These are phyloP conservation scores for Henckelia pumila DNA, from an alignment of 257 asterid species.

Conservation along the genomic window DNA sequence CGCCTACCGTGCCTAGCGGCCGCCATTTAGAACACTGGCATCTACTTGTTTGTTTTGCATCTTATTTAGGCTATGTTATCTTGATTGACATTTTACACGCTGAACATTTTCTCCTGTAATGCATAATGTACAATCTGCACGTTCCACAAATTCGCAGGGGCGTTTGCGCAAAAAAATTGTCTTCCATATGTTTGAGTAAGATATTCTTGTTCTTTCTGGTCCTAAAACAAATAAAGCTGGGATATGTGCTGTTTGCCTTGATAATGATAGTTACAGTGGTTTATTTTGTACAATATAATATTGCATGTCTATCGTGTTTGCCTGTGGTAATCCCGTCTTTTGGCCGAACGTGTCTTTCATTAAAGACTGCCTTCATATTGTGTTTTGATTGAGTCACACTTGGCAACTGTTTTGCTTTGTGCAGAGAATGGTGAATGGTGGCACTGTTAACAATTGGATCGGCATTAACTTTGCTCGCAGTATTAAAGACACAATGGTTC, in stretches of 20 bases:
- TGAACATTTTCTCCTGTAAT: not conserved
- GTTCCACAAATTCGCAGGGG: not conserved
- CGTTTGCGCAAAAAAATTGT: not conserved
- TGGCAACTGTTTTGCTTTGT: conserved; percentile 17
- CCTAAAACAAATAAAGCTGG: no score
- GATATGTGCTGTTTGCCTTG: not conserved
- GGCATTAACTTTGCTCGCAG: conserved; percentile 78
- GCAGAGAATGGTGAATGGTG: conserved; percentile 98
- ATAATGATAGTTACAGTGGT: not conserved
- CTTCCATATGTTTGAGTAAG: not conserved
- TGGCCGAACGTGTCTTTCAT: not conserved
- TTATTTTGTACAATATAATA: no score
- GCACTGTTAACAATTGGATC: conserved; percentile 80
- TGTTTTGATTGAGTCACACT: not conserved
- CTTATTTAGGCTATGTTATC: not conserved
- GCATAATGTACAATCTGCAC: not conserved
- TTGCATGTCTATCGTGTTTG: not conserved
- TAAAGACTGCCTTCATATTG: no score
- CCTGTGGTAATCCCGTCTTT: not conserved
- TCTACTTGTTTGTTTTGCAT: no score
- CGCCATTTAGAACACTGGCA: no score
- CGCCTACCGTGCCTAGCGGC: no score
- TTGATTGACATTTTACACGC: not conserved
- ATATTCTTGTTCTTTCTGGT: not conserved
- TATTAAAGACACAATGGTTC: conserved; percentile 62